Evolutionary conservation across 176 grass and related monocot species (phyloP).

Genomic region (Eragrostis curvula): DNA sequence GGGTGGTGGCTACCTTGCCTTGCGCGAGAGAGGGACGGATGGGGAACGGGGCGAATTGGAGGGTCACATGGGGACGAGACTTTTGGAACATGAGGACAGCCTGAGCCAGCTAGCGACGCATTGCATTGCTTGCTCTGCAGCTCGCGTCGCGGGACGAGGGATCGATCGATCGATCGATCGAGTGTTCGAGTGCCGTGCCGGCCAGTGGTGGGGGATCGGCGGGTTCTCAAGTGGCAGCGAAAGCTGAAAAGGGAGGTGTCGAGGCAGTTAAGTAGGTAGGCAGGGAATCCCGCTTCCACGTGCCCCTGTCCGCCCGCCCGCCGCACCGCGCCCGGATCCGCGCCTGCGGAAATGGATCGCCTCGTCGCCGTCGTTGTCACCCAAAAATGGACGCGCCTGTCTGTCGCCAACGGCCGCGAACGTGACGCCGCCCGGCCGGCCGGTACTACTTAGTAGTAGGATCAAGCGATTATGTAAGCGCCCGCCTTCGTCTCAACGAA

Average conservation of each 20-base stretch:
- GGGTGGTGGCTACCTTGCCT: not conserved
- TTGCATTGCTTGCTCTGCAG: not conserved
- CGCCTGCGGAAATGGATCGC: not conserved
- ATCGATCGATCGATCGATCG: no score
- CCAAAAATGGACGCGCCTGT: constrained; percentile 17
- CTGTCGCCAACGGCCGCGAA: not conserved
- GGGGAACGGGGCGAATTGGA: constrained; percentile 49
- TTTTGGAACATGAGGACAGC: constrained; percentile 75
- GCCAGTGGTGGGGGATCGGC: no score
- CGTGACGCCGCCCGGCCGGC: not conserved
- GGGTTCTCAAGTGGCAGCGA: constrained; percentile 45
- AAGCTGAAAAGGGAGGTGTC: constrained; percentile 31
- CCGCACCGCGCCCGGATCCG: constrained; percentile 4
- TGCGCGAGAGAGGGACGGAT: constrained; percentile 14
- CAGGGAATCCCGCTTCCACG: constrained; percentile 53
- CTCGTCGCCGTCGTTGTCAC: constrained; percentile 16
- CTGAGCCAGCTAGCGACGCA: constrained; percentile 49
- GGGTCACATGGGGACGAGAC: constrained; percentile 72
- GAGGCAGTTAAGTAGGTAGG: constrained; percentile 42
- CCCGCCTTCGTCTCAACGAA: not conserved
- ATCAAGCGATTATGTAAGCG: not conserved
- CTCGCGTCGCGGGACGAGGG: no score
- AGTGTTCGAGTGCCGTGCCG: no score
- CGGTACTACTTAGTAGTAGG: not conserved
- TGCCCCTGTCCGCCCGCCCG: constrained; percentile 54